Base-by-base conservation (phyloP, 1,284 basidiomycete species). In the Ceratobasidium sp. region DNA sequence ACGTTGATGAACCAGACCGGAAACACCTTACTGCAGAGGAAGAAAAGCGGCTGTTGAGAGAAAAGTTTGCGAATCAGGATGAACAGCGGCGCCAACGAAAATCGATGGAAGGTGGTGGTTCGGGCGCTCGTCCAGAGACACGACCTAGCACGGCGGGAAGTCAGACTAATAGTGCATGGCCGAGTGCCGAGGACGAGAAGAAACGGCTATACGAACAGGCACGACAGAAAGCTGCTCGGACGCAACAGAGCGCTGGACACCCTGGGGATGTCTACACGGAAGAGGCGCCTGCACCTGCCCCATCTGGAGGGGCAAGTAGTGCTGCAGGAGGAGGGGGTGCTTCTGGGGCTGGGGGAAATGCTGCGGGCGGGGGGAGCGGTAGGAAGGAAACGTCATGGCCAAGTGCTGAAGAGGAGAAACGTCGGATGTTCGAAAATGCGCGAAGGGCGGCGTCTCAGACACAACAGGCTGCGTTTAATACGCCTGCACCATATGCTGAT, bases 151-250 rank as follows among this genome's bases (percentile, higher is more conserved):
- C 66, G 4, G 78, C 52, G 9, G 56, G 64, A 56, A 66, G 42
- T 54, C 28, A 33, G 15, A 50, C 44, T n/a, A 52, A 28, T n/a
- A 10, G 68, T 20, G 73, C 28, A 20, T 94, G 92, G 92, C 86
- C 85, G 4, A 88, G 90, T 0, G 92, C 93, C 0, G 93, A 93
- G 83, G 89, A 91, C 79, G 93, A 95, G 82, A 94, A 94, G 82
- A 78, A 74, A 23, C 73, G 73, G 33, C 20, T 95, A 26, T 96
- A 89, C 84, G 87, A 92, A 69, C 83, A 89, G 66, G 94, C 94
- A 0, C 87, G 89, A 78, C 87, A 86, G 1, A 87, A 86, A 70
- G 94, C 93, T 9, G 89, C 91, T 74, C 86, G 84, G 67, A 82
- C 82, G 12, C 84, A 86, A 76, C 76, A 81, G 23, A 78, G 82